Base-by-base conservation (phyloP, 2,329 filamentous ascomycete species). In the Ophiostoma himal-ulmi region DNA sequence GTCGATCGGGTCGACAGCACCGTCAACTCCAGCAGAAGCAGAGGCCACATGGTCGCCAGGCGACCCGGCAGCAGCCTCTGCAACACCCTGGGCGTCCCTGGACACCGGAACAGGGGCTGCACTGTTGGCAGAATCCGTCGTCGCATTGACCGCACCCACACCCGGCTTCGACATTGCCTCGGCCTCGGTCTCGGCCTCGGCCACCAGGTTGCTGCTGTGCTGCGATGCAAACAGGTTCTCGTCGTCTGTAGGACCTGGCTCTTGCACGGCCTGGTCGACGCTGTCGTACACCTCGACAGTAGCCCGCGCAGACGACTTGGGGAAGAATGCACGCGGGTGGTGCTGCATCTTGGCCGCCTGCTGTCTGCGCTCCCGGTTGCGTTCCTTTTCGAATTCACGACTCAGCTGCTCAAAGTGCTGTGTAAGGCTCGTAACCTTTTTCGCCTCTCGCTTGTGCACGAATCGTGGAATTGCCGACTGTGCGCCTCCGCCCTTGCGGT, bases 341-440 rank as follows among this genome's bases (percentile, higher is more conserved):
- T 85, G 83, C 62, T 85, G 83, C 77, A 91, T 89, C 76, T 89
- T 93, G 65, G 92, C 91, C 36, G 92, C 91, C 71, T 92, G 84
- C 78, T 93, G 91, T 75, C 90, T 90, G 74, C 92, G 88, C 78
- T 98, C 94, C 67, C 91, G 90, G 74, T 96, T 87, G 64, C 95
- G 88, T 80, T 99, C 94, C 76, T 94, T 96, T 77, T 97, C 93
- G 75, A 99, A 99, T 77, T 99, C 96, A 34, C 94, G 90, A 75
- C 93, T 97, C 70, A 99, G 84, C 78, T 98, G 94, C 79, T 99
- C 96, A 77, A 99, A 98, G 78, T 98, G 95, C 75, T 92, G 92
- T 22, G 95, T 93, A 68, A 99, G 84, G n/a, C 90, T 93, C 10
- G 93, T 96, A 2, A 99, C 95, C 75, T 91, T 92, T 3, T 91